Conservation (phyloP, 2,329 filamentous ascomycete genomes). For the Colletotrichum orbiculare region DNA sequence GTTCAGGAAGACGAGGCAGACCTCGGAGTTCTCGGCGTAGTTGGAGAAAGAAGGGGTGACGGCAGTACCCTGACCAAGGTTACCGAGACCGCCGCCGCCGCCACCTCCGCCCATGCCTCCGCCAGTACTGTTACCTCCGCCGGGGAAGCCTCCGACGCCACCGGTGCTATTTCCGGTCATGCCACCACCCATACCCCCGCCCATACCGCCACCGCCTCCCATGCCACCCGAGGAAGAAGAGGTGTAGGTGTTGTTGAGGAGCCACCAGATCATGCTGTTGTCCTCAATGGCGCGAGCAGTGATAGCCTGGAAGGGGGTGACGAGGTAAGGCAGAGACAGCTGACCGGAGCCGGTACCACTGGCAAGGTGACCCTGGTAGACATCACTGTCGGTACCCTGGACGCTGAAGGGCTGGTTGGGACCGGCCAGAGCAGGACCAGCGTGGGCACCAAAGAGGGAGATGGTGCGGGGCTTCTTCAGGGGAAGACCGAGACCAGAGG, state of each 20-base stretch:
- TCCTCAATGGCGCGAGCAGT: conserved; percentile 48
- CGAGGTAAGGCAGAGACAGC: conserved; percentile 23
- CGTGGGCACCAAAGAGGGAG: conserved; percentile 25
- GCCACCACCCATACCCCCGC: conserved; percentile 9
- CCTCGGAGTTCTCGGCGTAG: conserved; percentile 29
- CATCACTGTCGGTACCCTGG: conserved; percentile 22
- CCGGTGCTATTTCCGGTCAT: conserved; percentile 15
- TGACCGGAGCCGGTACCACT: conserved; percentile 29
- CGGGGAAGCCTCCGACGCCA: neutral
- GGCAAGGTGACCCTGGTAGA: conserved; percentile 26
- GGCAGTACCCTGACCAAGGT: conserved; percentile 17
- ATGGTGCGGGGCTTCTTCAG: conserved; percentile 56
- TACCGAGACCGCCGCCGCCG: conserved; percentile 2
- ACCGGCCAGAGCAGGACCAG: conserved; percentile 16
- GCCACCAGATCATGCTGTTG: conserved; percentile 53
- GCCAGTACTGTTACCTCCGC: conserved; percentile 21
- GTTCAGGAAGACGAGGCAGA: conserved; percentile 34
- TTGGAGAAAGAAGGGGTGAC: conserved; percentile 19
- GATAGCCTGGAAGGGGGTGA: conserved; percentile 32
- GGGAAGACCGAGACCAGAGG: conserved; percentile 61
- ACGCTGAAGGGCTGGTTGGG: conserved; percentile 26
- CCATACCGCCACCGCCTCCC: conserved; percentile 3
- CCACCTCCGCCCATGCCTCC: conserved; percentile 25
- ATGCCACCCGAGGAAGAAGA: conserved; percentile 24
- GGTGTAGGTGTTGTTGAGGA: conserved; percentile 32